Evolutionary conservation across 441 rosid genomes (phyloP).

Genomic region (Jatropha multifida): DNA sequence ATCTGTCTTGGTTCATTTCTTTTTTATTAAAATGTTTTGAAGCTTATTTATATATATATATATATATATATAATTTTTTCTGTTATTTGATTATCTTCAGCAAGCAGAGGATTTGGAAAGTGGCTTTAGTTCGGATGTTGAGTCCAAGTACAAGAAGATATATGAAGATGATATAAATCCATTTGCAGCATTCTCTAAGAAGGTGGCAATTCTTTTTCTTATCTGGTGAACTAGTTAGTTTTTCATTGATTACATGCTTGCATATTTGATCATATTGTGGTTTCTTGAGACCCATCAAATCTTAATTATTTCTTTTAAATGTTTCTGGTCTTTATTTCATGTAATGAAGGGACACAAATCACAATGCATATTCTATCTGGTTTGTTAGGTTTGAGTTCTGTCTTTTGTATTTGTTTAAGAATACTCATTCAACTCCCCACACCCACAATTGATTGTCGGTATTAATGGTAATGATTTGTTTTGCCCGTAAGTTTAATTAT

Average conservation of each 20-base stretch:
- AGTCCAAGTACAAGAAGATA: slow-evolving; percentile 97
- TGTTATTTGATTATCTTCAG: slow-evolving; percentile 38
- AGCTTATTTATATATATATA: slow-evolving; percentile 3
- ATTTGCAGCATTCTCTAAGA: slow-evolving; percentile 98
- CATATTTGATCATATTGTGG: not conserved
- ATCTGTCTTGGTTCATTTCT: not conserved
- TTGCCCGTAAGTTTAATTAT: not conserved
- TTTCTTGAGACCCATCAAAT: not conserved
- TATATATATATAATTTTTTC: not conserved
- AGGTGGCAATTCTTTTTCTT: slow-evolving; percentile 42
- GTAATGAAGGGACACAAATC: not conserved
- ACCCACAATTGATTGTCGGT: not conserved
- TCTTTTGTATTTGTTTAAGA: not conserved
- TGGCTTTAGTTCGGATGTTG: slow-evolving; percentile 93
- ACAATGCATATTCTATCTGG: not conserved
- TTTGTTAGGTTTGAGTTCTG: not conserved
- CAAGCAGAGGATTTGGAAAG: slow-evolving; percentile 86
- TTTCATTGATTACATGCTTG: not conserved
- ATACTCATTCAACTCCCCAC: not conserved
- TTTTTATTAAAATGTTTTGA: slow-evolving; percentile 18
- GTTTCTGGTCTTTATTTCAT: not conserved
- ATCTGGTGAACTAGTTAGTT: slow-evolving; percentile 1
- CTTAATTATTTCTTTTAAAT: not conserved
- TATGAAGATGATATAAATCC: slow-evolving; percentile 99
- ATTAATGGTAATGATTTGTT: not conserved